phyloP scores from a whole-genome alignment of 2,329 filamentous ascomycete genomes.

The Trichoderma endophyticum region DNA sequence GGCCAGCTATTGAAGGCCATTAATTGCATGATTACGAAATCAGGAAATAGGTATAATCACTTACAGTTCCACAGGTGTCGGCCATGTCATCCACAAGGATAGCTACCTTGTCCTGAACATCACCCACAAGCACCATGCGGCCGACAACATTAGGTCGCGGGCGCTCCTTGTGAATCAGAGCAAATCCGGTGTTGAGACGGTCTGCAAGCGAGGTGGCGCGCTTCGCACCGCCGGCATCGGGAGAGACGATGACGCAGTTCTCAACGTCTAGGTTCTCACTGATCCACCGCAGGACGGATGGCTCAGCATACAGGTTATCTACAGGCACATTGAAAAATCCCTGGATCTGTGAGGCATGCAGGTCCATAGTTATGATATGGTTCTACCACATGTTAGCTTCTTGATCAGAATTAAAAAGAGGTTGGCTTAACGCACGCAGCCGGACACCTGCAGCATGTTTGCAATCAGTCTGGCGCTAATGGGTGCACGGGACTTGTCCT shows the following conservation, averaged over 20 bases:
- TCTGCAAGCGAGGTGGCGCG: constrained; percentile 91
- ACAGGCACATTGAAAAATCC: constrained; percentile 86
- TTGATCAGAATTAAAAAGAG: neutral
- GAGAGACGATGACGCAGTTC: constrained; percentile 90
- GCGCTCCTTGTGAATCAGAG: constrained; percentile 95
- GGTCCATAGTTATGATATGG: constrained; percentile 85
- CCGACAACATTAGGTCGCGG: constrained; percentile 82
- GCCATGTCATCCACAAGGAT: constrained; percentile 99
- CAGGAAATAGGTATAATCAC: neutral
- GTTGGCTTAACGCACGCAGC: constrained; percentile 51
- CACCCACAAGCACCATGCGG: constrained; percentile 90
- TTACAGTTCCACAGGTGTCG: constrained; percentile 80
- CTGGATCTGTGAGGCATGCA: constrained; percentile 90
- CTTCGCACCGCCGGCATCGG: constrained; percentile 92
- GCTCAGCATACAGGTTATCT: constrained; percentile 86
- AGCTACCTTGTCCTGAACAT: constrained; percentile 84
- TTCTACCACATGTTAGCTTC: constrained; percentile 30
- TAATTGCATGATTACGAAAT: neutral
- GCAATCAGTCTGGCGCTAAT: constrained; percentile 95
- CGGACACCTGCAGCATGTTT: constrained; percentile 95
- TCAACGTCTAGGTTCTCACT: constrained; percentile 75
- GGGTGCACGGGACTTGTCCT: constrained; percentile 88
- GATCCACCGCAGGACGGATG: constrained; percentile 88
- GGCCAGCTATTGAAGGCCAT: constrained; percentile 38
- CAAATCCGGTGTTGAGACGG: constrained; percentile 83